Conservation (phyloP, 2,329 filamentous ascomycete species). For the Exophiala alcalophila region DNA sequence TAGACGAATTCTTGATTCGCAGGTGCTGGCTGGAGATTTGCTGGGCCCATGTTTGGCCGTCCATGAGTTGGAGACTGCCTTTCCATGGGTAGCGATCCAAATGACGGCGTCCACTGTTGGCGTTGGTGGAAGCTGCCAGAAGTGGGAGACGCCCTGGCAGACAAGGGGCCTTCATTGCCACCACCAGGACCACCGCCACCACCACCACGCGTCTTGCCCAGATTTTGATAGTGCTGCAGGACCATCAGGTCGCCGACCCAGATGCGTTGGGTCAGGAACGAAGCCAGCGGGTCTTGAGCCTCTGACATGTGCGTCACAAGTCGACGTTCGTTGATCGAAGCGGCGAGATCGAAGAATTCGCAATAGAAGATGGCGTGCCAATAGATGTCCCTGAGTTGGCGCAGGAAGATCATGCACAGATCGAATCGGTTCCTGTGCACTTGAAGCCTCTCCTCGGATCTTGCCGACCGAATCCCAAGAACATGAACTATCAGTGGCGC, state of each 20-base stretch:
- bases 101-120: no score
- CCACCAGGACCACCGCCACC: background rate
- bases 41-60: background rate
- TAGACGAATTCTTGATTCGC: background rate
- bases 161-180: background rate
- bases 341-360: conserved; percentile 8
- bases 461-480: conserved; percentile 1
- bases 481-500: conserved; percentile 9
- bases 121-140: no score
- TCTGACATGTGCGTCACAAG: conserved; percentile 7
- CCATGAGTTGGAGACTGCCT: no score
- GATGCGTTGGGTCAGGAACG: conserved; percentile 9
- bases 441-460: conserved; percentile 2
- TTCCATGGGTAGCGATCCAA: no score
- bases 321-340: conserved; percentile 5
- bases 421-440: conserved; percentile 8
- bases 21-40: background rate
- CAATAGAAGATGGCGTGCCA: conserved; percentile 11
- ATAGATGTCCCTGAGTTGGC: conserved; percentile 7
- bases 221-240: conserved; percentile 6
- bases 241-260: conserved; percentile 11
- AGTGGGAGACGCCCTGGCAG: no score
- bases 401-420: conserved; percentile 7
- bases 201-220: background rate
- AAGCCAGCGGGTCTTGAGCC: conserved; percentile 8